Base-by-base conservation (phyloP, 495 filamentous ascomycete genomes). In the Podospora fimiseda region DNA sequence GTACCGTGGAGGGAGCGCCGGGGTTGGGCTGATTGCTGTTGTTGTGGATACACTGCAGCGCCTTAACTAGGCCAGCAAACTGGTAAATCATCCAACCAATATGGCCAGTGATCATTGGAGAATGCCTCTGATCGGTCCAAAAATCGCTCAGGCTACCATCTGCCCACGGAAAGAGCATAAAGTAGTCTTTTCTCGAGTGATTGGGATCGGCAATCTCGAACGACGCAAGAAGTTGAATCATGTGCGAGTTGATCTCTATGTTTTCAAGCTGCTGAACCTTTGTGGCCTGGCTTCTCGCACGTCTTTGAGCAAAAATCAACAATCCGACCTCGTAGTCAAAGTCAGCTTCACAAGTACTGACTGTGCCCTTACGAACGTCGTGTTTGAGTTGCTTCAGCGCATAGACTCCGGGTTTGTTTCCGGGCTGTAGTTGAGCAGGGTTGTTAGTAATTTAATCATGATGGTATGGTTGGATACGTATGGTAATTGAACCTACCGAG, bases 31-130 rank as follows among this genome's bases (percentile, higher is more conserved):
- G 20, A 1, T 21, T 7, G 9, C 43, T 9, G 5, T 46, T 22
- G n/a, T 46, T 46, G 21, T 46, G 43, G 5, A 46, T 21, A 13
- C 20, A 46, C 8, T 30, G 43, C 9, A 46, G 43, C 6, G 43
- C 43, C 22, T 46, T 46, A 15, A 14, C 43, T 3, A 46, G 20
- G 3, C 19, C 8, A 9, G 14, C n/a, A 14, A 46, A 46, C 43
- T 46, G 43, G 13, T 46, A 20, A 14, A 46, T 15, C 43, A 46
- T 46, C 43, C 43, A 46, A 13, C 43, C 43, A 16, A 21, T 11
- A 18, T 46, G 9, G 6, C 30, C 0, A 20, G 5, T 23, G 21
- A 24, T 27, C 11, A 5, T 5, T 5, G 27, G 6, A 33, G 27
- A 33, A 33, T 33, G 27, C 11, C 11, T 33, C 6, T 13, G 22